Percentiles rank a stretch among this genome's conserved stretches.
Conservation (phyloP, 2,329 filamentous ascomycete genomes). For the Paraphoma sp. region DNA sequence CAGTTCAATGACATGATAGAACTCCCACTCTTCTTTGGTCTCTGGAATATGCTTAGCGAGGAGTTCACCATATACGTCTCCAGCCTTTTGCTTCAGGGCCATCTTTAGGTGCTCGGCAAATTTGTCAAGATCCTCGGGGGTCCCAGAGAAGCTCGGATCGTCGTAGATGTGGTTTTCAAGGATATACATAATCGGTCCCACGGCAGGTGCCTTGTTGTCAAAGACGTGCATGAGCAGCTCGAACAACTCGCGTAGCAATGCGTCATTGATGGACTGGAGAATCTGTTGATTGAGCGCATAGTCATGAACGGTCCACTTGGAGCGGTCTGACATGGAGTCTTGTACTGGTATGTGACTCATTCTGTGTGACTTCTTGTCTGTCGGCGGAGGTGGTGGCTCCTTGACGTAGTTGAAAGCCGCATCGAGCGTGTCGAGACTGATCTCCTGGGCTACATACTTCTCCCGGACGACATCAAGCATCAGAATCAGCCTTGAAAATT, state of each 20-base stretch:
- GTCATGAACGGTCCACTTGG: constrained; percentile 59
- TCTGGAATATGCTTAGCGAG: constrained; percentile 82
- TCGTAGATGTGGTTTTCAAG: constrained; percentile 81
- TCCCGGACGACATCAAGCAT: constrained; percentile 85
- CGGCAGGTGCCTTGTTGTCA: constrained; percentile 82
- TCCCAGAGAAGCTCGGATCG: constrained; percentile 77
- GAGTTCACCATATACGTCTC: constrained; percentile 78
- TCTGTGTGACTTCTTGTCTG: constrained; percentile 66
- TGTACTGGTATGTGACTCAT: constrained; percentile 52
- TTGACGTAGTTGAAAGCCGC: constrained; percentile 84
- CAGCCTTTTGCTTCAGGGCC: constrained; percentile 75
- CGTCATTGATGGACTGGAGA: constrained; percentile 77
- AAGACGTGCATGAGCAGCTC: constrained; percentile 88
- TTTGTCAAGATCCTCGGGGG: constrained; percentile 71
- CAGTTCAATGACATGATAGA: constrained; percentile 86
- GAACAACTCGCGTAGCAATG: constrained; percentile 84
- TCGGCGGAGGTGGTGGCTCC: constrained; percentile 68
- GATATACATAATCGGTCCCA: constrained; percentile 80
- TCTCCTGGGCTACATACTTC: constrained; percentile 84
- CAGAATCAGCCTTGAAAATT: constrained; percentile 78
- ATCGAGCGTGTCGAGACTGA: constrained; percentile 82
- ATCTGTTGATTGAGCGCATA: constrained; percentile 72
- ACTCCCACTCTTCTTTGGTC: constrained; percentile 84
- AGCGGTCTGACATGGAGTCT: constrained; percentile 53
- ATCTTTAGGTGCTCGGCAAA: constrained; percentile 76